Percentiles rank a stretch among this genome's conserved stretches.
phyloP scores from a whole-genome alignment of 768 basidiomycete genomes.

The Rhodotorula graminis region DNA sequence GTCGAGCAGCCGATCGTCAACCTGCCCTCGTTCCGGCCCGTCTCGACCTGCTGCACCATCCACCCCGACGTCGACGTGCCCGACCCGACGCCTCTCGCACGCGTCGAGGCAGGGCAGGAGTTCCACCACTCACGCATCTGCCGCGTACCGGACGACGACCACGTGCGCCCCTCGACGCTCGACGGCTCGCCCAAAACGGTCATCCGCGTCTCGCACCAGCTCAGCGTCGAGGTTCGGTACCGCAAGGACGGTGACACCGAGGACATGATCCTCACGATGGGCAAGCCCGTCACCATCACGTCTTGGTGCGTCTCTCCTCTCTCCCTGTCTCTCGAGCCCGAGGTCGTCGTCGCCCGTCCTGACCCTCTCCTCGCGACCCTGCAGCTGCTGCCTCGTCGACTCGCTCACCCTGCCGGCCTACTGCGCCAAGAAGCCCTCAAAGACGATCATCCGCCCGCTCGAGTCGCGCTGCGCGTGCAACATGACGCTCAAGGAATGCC shows the following conservation, averaged over 20 bases:
- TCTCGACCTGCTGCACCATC: background rate
- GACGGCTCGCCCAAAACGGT: background rate
- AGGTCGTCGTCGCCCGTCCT: too few species aligned
- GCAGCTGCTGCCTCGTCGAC: constrained; percentile 28
- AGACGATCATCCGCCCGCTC: constrained; percentile 7
- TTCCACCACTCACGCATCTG: constrained; percentile 19
- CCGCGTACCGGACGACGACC: constrained; percentile 31
- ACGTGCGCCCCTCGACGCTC: constrained; percentile 27
- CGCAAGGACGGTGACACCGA: background rate
- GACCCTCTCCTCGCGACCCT: background rate
- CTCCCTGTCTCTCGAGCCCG: background rate
- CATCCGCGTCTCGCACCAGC: constrained; percentile 23
- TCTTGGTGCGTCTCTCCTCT: constrained; percentile 14
- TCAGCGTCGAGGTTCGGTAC: constrained; percentile 25
- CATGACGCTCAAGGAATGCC: background rate
- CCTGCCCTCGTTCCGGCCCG: background rate
- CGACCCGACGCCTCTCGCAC: constrained; percentile 17
- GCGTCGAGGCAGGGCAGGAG: background rate
- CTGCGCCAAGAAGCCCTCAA: background rate
- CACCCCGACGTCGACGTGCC: constrained; percentile 11
- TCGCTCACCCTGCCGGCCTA: constrained; percentile 24
- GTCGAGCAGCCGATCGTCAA: too few species aligned
- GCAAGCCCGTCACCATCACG: constrained; percentile 24
- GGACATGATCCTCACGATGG: constrained; percentile 25
- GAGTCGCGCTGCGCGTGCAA: background rate